phyloP scores from a whole-genome alignment of 768 basidiomycete genomes.

The Mycena maculata region DNA sequence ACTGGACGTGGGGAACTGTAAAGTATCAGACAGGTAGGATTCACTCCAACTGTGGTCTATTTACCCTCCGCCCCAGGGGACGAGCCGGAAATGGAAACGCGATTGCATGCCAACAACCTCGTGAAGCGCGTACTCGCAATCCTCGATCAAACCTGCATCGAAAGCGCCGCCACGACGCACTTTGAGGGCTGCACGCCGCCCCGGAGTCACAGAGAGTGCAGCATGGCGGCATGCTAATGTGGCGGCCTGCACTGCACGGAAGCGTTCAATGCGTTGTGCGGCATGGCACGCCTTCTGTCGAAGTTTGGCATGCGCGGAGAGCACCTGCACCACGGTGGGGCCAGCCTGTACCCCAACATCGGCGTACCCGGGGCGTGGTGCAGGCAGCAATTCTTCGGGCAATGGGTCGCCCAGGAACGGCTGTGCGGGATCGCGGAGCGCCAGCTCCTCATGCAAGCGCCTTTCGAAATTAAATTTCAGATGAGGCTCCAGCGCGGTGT shows the following conservation, averaged over 20 bases:
- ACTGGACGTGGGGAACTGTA: not conserved
- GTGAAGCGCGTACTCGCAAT: slow-evolving; percentile 1
- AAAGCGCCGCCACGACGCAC: not conserved
- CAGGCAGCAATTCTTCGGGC: too few species aligned
- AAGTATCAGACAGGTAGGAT: not conserved
- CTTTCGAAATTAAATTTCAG: not conserved
- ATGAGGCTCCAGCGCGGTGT: not conserved
- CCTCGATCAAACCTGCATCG: not conserved
- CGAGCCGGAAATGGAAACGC: too few species aligned
- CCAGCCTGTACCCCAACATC: too few species aligned
- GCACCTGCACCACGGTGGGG: too few species aligned
- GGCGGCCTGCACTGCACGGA: not conserved
- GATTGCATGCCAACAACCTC: not conserved
- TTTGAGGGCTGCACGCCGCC: not conserved
- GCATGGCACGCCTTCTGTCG: not conserved
- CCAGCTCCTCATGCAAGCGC: not conserved
- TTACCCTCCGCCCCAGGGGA: not conserved
- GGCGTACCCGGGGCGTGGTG: too few species aligned
- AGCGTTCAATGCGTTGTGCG: not conserved
- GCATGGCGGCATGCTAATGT: too few species aligned
- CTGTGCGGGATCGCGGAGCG: not conserved
- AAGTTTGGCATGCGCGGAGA: too few species aligned
- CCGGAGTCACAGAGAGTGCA: not conserved
- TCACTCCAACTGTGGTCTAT: too few species aligned
- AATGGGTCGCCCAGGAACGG: too few species aligned